Conservation (phyloP, 441 rosid genomes). For the Pelargonium cotyledonis region DNA sequence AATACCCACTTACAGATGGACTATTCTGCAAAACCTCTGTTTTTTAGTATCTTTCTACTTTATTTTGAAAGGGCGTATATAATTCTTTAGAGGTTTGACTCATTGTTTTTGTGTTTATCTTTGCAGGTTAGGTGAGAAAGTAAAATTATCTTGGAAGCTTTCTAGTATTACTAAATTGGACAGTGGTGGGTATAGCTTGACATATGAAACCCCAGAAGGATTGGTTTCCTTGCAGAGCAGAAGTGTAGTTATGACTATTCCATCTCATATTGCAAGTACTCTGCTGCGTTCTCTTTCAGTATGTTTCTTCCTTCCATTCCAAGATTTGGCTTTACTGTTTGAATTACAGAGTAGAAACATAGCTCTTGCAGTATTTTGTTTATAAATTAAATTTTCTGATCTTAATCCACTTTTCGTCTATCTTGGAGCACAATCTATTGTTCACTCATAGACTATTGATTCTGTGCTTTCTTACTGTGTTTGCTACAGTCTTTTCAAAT, state of each 20-base stretch:
- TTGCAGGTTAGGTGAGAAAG: conserved; percentile 67
- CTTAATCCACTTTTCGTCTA: background rate
- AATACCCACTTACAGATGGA: too few relatives aligned
- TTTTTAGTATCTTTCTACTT: too few relatives aligned
- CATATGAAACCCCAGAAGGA: conserved; percentile 86
- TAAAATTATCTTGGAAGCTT: conserved; percentile 80
- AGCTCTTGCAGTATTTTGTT: background rate
- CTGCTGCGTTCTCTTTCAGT: conserved; percentile 72
- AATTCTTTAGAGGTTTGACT: too few relatives aligned
- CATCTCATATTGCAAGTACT: conserved; percentile 72
- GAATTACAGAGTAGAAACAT: background rate
- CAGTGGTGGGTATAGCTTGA: conserved; percentile 51
- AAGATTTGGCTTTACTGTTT: background rate
- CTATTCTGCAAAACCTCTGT: too few relatives aligned
- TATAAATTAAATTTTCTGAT: background rate
- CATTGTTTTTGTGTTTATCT: conserved; percentile 13
- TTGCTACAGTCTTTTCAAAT: background rate
- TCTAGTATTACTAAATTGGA: conserved; percentile 51
- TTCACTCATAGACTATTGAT: background rate
- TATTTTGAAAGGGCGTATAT: too few relatives aligned
- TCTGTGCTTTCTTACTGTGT: background rate
- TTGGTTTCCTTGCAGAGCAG: conserved; percentile 56
- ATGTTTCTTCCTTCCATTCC: conserved; percentile 30
- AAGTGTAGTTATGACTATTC: conserved; percentile 77
- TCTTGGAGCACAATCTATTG: background rate